Evolutionary conservation across 495 filamentous ascomycete genomes (phyloP).

Genomic region (Sporormia fimetaria): DNA sequence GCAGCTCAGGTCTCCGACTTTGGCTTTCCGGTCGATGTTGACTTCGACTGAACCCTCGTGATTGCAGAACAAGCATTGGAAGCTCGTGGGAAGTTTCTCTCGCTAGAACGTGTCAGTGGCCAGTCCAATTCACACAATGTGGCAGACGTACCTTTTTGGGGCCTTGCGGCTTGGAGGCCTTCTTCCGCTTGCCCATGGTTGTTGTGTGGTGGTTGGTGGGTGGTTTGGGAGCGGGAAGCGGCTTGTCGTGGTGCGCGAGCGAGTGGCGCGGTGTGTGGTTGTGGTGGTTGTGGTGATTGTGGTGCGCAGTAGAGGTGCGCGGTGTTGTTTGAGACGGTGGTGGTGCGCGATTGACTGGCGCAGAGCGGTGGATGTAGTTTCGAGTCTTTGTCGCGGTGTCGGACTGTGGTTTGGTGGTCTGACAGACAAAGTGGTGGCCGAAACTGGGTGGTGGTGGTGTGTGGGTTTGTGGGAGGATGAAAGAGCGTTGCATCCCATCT

Average conservation of each 20-base stretch:
- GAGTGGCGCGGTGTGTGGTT: neutral
- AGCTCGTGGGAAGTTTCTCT: constrained; percentile 78
- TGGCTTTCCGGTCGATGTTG: constrained; percentile 83
- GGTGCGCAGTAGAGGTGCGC: too few species aligned
- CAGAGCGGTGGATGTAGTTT: too few species aligned
- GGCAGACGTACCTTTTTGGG: constrained; percentile 59
- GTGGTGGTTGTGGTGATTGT: too few species aligned
- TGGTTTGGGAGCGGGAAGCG: neutral
- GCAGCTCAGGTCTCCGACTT: constrained; percentile 72
- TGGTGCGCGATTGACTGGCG: too few species aligned
- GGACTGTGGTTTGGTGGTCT: too few species aligned
- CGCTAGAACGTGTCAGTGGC: constrained; percentile 36
- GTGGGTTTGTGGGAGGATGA: too few species aligned
- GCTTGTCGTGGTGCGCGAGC: neutral
- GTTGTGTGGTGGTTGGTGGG: neutral
- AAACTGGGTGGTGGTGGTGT: too few species aligned
- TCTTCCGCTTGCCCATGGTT: constrained; percentile 77
- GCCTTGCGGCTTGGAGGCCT: constrained; percentile 72
- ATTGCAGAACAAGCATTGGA: constrained; percentile 97
- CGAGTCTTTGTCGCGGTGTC: too few species aligned
- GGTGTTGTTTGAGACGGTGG: too few species aligned
- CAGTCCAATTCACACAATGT: neutral
- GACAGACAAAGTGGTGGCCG: too few species aligned
- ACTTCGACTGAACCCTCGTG: constrained; percentile 84
- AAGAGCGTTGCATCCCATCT: too few species aligned